Evolutionary conservation across 306 rosid species (phyloP).

Genomic region (Dryas alaskensis): DNA sequence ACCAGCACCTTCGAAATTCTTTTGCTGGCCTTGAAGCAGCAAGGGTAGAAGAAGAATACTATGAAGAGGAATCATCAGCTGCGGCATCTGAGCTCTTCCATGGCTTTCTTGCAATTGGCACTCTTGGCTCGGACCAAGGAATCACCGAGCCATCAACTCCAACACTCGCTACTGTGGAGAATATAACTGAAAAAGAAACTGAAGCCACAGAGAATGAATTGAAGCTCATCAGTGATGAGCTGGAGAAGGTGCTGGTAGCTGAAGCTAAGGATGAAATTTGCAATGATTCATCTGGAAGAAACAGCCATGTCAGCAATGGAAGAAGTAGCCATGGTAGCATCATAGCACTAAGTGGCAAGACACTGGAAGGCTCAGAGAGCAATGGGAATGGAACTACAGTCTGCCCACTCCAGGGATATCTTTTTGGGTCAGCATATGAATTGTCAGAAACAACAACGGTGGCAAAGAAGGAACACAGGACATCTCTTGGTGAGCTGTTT

Average conservation of each 20-base stretch:
- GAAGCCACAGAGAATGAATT: conserved; percentile 84
- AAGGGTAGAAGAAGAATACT: conserved; percentile 49
- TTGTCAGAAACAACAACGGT: conserved; percentile 57
- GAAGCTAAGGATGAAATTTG: conserved; percentile 69
- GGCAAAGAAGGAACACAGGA: conserved; percentile 74
- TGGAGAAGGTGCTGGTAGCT: conserved; percentile 79
- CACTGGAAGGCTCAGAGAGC: conserved; percentile 47
- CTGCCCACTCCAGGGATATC: conserved; percentile 85
- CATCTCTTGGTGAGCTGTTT: conserved; percentile 83
- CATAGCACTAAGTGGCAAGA: conserved; percentile 74
- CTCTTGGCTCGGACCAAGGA: conserved; percentile 74
- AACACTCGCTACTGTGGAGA: conserved; percentile 65
- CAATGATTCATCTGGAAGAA: conserved; percentile 76
- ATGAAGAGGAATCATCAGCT: conserved; percentile 51
- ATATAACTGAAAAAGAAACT: conserved; percentile 80
- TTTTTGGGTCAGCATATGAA: conserved; percentile 72
- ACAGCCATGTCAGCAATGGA: conserved; percentile 82
- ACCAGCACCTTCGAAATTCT: conserved; percentile 57
- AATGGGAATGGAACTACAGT: conserved; percentile 49
- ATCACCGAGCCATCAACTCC: conserved; percentile 66
- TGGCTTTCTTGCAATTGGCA: conserved; percentile 94
- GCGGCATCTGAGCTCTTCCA: conserved; percentile 71
- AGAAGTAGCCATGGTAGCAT: conserved; percentile 85
- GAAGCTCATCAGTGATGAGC: conserved; percentile 79
- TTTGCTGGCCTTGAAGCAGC: conserved; percentile 68